Evolutionary conservation across 179 eudicot species (phyloP), one percentile per base, ranked within the genome.

Genomic region (Beta macrorhiza): DNA sequence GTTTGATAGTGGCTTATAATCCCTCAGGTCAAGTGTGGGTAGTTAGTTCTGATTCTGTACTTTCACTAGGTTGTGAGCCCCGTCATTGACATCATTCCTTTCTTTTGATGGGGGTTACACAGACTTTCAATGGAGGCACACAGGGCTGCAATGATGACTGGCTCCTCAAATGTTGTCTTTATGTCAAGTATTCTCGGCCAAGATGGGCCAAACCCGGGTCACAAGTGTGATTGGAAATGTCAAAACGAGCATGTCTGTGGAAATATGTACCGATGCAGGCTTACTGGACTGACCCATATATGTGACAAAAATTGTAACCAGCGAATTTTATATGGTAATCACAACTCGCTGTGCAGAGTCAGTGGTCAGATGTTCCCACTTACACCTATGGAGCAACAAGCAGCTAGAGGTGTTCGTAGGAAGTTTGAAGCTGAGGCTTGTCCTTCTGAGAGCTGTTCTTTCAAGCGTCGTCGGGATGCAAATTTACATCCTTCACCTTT

Each of bases 281-380:
- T 95, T 78, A 93, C 98, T 20, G 98, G 97, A 29, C 80, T 86
- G 78, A 95, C 98, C 58, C 98, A 95, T 87, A 86, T 93, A 59
- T 95, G 99, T 85, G 99, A 95, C 92, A 91, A 95, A 89, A 95
- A 95, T 83, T 95, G 99, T 89, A 90, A 93, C 91, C 99, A 95
- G 92, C 87, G 98, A 85, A 95, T 95, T 81, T 80, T 95, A 3
- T 93, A 93, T 70, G 99, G 91, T 78, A 95, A 95, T 84, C 91
- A 91, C 84, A 89, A 86, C 92, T 95, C 99, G 55, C 93, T 95
- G 77, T 95, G 99, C 92, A 87, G 99, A 88, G 99, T 87, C 79
- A 95, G 97, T 76, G 91, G 90, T 65, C 92, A 90, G 87, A 69
- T 93, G 79, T 95, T 92, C 85, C 99, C 97, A 84, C 87, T 95